Evolutionary conservation across 805 yeast species (phyloP).

Genomic region (Vanderwaltozyma verrucispora): DNA sequence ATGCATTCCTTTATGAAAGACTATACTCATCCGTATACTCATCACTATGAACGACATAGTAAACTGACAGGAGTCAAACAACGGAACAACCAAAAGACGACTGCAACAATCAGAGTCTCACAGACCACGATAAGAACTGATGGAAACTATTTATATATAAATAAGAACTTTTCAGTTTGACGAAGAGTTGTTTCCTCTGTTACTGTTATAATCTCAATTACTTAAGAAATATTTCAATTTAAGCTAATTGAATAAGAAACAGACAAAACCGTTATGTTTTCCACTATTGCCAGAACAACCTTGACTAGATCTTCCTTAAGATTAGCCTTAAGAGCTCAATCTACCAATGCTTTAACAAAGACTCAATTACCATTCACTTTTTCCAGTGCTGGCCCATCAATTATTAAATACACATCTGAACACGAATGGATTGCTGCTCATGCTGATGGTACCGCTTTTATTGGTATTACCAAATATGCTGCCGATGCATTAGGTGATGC

Average conservation of each 20-base stretch:
- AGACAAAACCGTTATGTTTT: neutral
- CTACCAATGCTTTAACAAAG: conserved; percentile 24
- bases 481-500: conserved; percentile 96
- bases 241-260: neutral
- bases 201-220: no score
- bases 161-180: no score
- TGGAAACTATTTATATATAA: no score
- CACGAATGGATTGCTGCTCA: conserved; percentile 94
- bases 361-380: conserved; percentile 25
- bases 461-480: conserved; percentile 94
- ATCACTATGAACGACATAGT: neutral
- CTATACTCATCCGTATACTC: no score
- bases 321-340: conserved; percentile 17
- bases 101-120: no score
- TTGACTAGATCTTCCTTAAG: conserved; percentile 3
- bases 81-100: no score
- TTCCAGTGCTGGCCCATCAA: conserved; percentile 23
- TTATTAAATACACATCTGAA: conserved; percentile 66
- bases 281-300: conserved; percentile 1
- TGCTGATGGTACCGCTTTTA: conserved; percentile 68
- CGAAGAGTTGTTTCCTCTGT: neutral
- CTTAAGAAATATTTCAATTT: no score
- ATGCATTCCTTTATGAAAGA: no score
- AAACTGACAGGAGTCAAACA: neutral
- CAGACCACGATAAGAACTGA: no score